Evolutionary conservation across 495 filamentous ascomycete genomes (phyloP), one percentile per base, ranked within the genome.

Genomic region (Penicillium samsonianum): DNA sequence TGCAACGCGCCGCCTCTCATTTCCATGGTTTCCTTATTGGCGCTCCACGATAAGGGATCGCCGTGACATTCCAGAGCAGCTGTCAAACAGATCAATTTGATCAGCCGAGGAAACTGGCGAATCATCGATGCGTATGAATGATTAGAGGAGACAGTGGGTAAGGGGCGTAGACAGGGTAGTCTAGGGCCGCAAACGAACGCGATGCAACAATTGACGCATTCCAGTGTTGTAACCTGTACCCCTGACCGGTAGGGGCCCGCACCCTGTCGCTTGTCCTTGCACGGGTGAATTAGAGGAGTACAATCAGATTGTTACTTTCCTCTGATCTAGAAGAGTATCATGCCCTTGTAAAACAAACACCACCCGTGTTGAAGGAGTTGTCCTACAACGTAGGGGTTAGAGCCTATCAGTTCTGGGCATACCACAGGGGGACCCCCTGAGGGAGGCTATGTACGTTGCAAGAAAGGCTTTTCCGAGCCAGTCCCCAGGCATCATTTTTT

Each of bases 131-230:
- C 0, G 23, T 17, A 26, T 42, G 9, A 9, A 4, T 20, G 23
- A 43, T 31, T 6, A 53, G 23, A 31, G 37, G 38, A 28, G 19
- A 43, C 2, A 31, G 44, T 51, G 16, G 33, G 42, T 53, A 35
- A 57, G 45, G 26, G 49, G 38, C 19, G 28, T 45, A n/a, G 20
- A 22, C 14, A 22, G 16, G 26, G 19, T 41, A 43, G 50, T 51
- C 50, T 19, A 19, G 58, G 31, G 55, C 58, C 48, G 64, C 51
- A 67, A 64, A 52, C 64, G 42, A 65, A 19, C 48, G 28, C 23
- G 57, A 57, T 63, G 57, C 57, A 53, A 65, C 47, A 38, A 52
- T 54, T 23, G 56, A 35, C 62, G 47, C 64, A 64, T 64, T 58
- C 64, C 61, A 31, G 28, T 50, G 58, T 60, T 62, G 59, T 58